Percentiles rank a stretch among this genome's conserved stretches.
Evolutionary conservation across 2,329 filamentous ascomycete species (phyloP).

Genomic region (Pseudodiploospora longispora): DNA sequence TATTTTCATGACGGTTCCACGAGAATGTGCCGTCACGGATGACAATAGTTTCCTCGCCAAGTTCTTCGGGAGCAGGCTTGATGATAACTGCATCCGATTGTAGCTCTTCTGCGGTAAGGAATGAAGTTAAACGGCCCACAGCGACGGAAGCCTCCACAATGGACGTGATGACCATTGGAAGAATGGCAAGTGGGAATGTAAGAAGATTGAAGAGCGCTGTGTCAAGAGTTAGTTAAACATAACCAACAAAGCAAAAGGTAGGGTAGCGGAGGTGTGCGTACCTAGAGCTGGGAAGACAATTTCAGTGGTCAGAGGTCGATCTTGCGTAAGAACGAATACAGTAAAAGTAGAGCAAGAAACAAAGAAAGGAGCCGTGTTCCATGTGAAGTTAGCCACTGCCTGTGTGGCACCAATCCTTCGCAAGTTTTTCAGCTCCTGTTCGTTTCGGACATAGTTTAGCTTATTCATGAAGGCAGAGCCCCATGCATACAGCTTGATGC

Average conservation of each 20-base stretch:
- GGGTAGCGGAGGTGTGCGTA: slow-evolving; percentile 8
- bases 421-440: slow-evolving; percentile 88
- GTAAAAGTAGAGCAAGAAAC: slow-evolving; percentile 96
- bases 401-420: slow-evolving; percentile 93
- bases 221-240: not conserved
- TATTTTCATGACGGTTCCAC: slow-evolving; percentile 78
- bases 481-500: slow-evolving; percentile 98
- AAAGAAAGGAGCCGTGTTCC: slow-evolving; percentile 94
- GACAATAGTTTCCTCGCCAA: slow-evolving; percentile 77
- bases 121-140: slow-evolving; percentile 74
- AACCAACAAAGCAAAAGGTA: not conserved
- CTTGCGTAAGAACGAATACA: slow-evolving; percentile 80
- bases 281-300: slow-evolving; percentile 85
- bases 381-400: slow-evolving; percentile 93
- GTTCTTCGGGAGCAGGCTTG: slow-evolving; percentile 61
- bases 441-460: slow-evolving; percentile 91
- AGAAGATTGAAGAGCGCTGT: slow-evolving; percentile 89
- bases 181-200: slow-evolving; percentile 85
- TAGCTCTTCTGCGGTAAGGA: slow-evolving; percentile 80
- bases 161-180: slow-evolving; percentile 96
- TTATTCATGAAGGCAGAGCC: slow-evolving; percentile 96
- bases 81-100: slow-evolving; percentile 72
- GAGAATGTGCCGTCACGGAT: slow-evolving; percentile 85
- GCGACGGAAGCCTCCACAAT: slow-evolving; percentile 96
- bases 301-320: slow-evolving; percentile 78